These are phyloP conservation scores for Tricholomella constricta DNA, from an alignment of 768 basidiomycete genomes.

Conservation along the genomic window DNA sequence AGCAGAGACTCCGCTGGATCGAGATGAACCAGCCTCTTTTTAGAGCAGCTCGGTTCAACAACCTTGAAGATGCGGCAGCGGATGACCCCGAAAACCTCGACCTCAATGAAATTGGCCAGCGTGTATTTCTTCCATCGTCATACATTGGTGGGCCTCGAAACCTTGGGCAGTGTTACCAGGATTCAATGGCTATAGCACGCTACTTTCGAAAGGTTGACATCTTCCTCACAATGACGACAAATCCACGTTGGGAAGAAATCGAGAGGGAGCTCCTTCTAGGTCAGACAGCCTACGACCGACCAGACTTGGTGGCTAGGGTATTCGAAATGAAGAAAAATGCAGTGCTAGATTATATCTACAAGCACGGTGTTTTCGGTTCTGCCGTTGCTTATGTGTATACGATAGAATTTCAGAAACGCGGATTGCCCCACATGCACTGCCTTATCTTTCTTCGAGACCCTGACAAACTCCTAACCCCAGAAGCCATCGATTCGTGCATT, in stretches of 20 bases:
- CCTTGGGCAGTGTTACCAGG: slow-evolving; percentile 43
- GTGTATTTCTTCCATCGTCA: slow-evolving; percentile 38
- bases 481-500: slow-evolving; percentile 34
- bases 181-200: slow-evolving; percentile 40
- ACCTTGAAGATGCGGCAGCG: slow-evolving; percentile 29
- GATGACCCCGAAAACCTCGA: slow-evolving; percentile 20
- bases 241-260: slow-evolving; percentile 46
- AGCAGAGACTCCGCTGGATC: slow-evolving; percentile 31
- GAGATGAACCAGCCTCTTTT: slow-evolving; percentile 30
- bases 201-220: slow-evolving; percentile 37
- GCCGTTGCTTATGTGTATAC: slow-evolving; percentile 47
- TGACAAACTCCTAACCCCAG: slow-evolving; percentile 34
- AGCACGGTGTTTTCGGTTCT: slow-evolving; percentile 41
- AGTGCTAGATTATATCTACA: slow-evolving; percentile 34
- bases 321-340: slow-evolving; percentile 45
- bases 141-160: slow-evolving; percentile 33
- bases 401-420: slow-evolving; percentile 61
- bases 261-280: slow-evolving; percentile 34
- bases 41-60: slow-evolving; percentile 33
- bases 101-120: slow-evolving; percentile 25
- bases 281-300: slow-evolving; percentile 42
- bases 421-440: slow-evolving; percentile 56
- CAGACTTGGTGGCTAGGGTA: slow-evolving; percentile 48
- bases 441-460: slow-evolving; percentile 41
- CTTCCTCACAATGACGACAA: slow-evolving; percentile 48